Evolutionary conservation across 768 basidiomycete genomes (phyloP).

Genomic region (Boletus tomentosulus): DNA sequence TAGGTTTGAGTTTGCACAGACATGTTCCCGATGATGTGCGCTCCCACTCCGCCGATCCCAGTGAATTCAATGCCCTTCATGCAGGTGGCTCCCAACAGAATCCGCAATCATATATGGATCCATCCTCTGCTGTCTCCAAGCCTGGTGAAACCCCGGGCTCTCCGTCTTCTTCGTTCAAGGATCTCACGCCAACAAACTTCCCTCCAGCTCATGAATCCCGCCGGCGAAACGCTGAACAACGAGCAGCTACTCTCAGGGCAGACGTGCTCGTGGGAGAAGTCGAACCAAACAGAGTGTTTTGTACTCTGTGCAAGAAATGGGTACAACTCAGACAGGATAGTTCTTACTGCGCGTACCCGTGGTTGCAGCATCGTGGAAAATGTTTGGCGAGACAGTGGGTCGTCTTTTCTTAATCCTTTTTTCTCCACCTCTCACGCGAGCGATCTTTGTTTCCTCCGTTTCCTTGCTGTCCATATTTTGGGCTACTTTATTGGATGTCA

Average conservation of each 20-base stretch:
- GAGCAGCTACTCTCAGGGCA: constrained; percentile 63
- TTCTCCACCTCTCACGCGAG: constrained; percentile 7
- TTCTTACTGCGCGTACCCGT: constrained; percentile 77
- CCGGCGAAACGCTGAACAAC: constrained; percentile 73
- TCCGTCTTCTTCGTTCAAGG: constrained; percentile 45
- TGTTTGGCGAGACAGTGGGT: constrained; percentile 71
- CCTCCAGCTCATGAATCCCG: constrained; percentile 61
- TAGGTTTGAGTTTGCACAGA: constrained; percentile 3
- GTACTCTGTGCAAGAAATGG: constrained; percentile 74
- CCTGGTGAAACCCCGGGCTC: constrained; percentile 23
- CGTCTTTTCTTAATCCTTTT: neutral
- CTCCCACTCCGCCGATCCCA: constrained; percentile 30
- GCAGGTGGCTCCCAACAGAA: constrained; percentile 22
- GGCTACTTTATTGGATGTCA: constrained; percentile 21
- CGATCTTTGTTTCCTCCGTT: neutral
- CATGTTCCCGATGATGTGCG: constrained; percentile 20
- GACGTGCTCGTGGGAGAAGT: constrained; percentile 65
- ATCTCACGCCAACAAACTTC: constrained; percentile 55
- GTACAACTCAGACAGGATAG: constrained; percentile 77
- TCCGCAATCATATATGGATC: constrained; percentile 9
- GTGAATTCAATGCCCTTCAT: constrained; percentile 14
- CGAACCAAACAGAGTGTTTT: constrained; percentile 73
- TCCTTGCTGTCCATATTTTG: neutral
- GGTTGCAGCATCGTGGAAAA: constrained; percentile 74
- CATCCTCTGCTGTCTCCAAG: constrained; percentile 6